These are phyloP conservation scores for Diophrys appendiculata DNA, from an alignment of 73 alveolate genomes.

Conservation along the genomic window DNA sequence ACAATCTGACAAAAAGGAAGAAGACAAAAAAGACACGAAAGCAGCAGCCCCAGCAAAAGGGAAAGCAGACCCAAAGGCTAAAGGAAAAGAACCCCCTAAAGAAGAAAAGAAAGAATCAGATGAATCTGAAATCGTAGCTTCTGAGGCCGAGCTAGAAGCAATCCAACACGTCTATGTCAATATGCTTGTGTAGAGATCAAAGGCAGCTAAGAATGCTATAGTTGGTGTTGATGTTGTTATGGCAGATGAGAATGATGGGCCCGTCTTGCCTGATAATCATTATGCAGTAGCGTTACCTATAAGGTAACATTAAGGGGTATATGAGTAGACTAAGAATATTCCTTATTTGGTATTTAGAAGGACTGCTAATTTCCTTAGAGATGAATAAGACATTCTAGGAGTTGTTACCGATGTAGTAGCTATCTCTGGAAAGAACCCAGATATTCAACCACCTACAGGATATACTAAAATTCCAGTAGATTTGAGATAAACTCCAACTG, in stretches of 20 bases:
- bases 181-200: conserved; percentile 64
- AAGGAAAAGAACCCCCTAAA: conserved; percentile 71
- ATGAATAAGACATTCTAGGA: conserved; percentile 90
- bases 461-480: conserved; percentile 82
- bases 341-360: conserved; percentile 76
- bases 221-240: conserved; percentile 72
- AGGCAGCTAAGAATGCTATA: conserved; percentile 73
- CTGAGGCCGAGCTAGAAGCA: conserved; percentile 77
- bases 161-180: conserved; percentile 76
- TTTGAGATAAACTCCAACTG: conserved; percentile 74
- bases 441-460: conserved; percentile 90
- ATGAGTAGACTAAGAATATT: conserved; percentile 64
- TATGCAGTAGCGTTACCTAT: conserved; percentile 85
- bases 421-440: conserved; percentile 90
- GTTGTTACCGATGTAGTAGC: conserved; percentile 88
- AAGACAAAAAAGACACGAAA: conserved; percentile 72
- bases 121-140: conserved; percentile 62
- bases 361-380: conserved; percentile 71
- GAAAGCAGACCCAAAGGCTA: conserved; percentile 75
- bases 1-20: conserved; percentile 57
- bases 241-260: conserved; percentile 88
- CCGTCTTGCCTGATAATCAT: conserved; percentile 85
- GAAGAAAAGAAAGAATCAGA: conserved; percentile 60
- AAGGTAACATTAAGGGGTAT: conserved; percentile 77
- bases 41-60: conserved; percentile 54